These are phyloP conservation scores for Psilocybe tampanensis DNA, from an alignment of 768 basidiomycete species.

Conservation along the genomic window DNA sequence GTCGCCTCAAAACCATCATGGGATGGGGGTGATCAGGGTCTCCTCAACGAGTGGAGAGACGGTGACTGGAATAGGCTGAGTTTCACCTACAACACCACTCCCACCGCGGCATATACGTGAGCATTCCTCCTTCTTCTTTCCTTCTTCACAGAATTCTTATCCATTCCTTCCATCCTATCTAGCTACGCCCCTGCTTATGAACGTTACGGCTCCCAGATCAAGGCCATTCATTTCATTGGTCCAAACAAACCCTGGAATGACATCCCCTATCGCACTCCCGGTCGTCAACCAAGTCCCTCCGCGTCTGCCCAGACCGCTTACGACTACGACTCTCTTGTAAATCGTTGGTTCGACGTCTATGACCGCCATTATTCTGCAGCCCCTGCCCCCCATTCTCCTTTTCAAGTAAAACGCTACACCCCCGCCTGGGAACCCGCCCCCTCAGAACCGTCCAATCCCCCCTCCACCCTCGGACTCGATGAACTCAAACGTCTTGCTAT, in stretches of 20 bases:
- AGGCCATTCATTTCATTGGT: slow-evolving; percentile 92
- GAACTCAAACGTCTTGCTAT: slow-evolving; percentile 65
- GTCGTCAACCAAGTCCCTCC: slow-evolving; percentile 25
- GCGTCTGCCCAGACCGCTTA: slow-evolving; percentile 53
- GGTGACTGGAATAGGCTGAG: slow-evolving; percentile 90
- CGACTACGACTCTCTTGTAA: slow-evolving; percentile 79
- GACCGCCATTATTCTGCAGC: slow-evolving; percentile 82
- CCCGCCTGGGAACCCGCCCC: slow-evolving; percentile 75
- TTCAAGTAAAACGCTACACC: slow-evolving; percentile 67
- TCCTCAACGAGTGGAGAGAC: slow-evolving; percentile 94
- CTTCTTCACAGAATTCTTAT: slow-evolving; percentile 26
- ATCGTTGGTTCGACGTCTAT: slow-evolving; percentile 91
- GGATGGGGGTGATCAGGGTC: slow-evolving; percentile 99
- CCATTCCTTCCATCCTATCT: slow-evolving; percentile 13
- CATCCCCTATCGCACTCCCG: slow-evolving; percentile 66
- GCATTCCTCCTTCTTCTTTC: slow-evolving; percentile 33
- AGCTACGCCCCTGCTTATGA: slow-evolving; percentile 98
- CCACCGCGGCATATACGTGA: slow-evolving; percentile 95
- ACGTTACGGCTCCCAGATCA: slow-evolving; percentile 87
- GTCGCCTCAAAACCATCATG: slow-evolving; percentile 83
- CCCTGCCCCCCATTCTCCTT: slow-evolving; percentile 43
- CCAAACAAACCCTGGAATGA: slow-evolving; percentile 94
- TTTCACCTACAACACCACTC: slow-evolving; percentile 98
- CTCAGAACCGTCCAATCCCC: slow-evolving; percentile 17
- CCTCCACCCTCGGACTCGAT: slow-evolving; percentile 52